Evolutionary conservation across 176 grass and related monocot genomes (phyloP).

Genomic region (Aegilops longissima): DNA sequence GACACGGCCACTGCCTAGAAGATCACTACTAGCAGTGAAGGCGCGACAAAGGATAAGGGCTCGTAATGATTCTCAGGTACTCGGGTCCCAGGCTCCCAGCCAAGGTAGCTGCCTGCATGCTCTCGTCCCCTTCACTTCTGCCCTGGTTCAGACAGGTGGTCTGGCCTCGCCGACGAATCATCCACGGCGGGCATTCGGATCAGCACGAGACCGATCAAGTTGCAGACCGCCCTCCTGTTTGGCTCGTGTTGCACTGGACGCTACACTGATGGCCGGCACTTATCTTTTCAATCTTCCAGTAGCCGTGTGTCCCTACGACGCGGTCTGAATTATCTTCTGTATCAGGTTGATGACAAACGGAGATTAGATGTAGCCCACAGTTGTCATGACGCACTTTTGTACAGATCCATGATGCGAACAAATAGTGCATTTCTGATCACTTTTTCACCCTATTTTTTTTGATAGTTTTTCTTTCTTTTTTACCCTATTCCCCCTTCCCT

Average conservation of each 20-base stretch:
- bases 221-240: background rate
- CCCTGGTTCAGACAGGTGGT: background rate
- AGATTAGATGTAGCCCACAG: background rate
- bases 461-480: no score
- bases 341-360: no score
- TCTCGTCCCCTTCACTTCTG: background rate
- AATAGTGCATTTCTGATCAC: no score
- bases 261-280: background rate
- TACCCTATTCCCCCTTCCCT: no score
- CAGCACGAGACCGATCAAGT: background rate
- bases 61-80: slow-evolving; percentile 24
- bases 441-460: no score
- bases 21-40: background rate
- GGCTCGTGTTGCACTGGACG: no score
- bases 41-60: background rate
- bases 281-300: no score
- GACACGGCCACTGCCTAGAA: background rate
- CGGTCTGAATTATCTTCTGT: no score
- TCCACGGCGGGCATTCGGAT: background rate
- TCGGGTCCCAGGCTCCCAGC: background rate
- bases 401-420: no score
- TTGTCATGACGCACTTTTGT: background rate
- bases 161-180: slow-evolving; percentile 20
- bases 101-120: no score
- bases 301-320: no score